Conservation (phyloP, 805 yeast species). For the Suhomyces kilbournensis region DNA sequence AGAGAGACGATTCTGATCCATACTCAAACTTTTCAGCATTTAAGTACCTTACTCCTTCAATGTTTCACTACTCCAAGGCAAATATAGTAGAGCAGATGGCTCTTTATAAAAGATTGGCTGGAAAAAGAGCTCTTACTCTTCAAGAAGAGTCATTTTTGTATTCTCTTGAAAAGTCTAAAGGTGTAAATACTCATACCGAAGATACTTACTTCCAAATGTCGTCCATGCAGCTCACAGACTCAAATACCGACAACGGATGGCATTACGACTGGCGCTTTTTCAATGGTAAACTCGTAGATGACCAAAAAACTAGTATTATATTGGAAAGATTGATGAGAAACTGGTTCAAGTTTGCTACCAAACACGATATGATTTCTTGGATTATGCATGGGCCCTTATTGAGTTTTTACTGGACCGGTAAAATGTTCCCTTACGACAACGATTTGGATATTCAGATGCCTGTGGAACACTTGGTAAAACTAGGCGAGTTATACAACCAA, state of each 20-base stretch:
- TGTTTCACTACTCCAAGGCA: constrained; percentile 2
- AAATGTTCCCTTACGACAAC: constrained; percentile 21
- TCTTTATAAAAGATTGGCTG: background rate
- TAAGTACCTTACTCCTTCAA: background rate
- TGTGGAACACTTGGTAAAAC: constrained; percentile 14
- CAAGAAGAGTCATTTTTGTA: background rate
- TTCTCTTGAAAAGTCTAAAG: background rate
- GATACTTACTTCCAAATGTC: constrained; percentile 29
- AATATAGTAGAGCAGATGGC: background rate
- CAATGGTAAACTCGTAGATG: constrained; percentile 50
- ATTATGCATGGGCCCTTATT: constrained; percentile 20
- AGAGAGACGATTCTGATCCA: background rate
- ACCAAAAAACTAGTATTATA: constrained; percentile 20
- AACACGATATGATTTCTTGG: constrained; percentile 41
- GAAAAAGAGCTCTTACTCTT: background rate
- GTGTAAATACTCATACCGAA: constrained; percentile 20
- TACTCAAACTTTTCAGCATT: background rate
- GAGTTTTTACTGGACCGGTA: constrained; percentile 20
- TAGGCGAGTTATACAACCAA: constrained; percentile 19
- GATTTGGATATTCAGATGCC: constrained; percentile 25
- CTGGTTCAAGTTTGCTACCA: constrained; percentile 46
- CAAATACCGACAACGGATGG: constrained; percentile 36
- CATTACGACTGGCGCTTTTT: constrained; percentile 64
- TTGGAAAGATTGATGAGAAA: constrained; percentile 51
- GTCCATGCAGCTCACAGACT: constrained; percentile 31